Evolutionary conservation across 352 stramenopile species (phyloP).

Genomic region (Globisporangium uncinulatum): DNA sequence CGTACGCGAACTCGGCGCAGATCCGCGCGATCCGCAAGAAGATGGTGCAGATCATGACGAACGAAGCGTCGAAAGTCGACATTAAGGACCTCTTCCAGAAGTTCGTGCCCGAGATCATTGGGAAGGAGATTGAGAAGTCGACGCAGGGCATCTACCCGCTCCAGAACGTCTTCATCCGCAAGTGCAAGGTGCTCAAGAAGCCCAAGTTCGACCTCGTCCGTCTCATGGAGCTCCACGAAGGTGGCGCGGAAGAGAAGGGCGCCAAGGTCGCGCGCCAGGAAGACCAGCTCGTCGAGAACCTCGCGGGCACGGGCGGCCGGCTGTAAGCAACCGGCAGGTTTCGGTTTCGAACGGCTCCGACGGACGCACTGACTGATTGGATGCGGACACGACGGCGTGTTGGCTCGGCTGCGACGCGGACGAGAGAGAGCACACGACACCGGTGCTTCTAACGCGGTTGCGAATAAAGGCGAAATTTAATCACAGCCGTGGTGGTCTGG

Average conservation of each 20-base stretch:
- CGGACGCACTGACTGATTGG: slow-evolving; percentile 11
- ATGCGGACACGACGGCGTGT: slow-evolving; percentile 1
- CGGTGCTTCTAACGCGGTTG: slow-evolving; percentile 61
- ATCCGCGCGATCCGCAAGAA: slow-evolving; percentile 97
- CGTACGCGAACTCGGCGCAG: slow-evolving; percentile 98
- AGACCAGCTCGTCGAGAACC: slow-evolving; percentile 82
- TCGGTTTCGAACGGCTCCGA: slow-evolving; percentile 13
- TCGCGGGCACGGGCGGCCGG: slow-evolving; percentile 83
- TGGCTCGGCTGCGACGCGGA: slow-evolving; percentile 11
- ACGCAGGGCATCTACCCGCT: slow-evolving; percentile 98
- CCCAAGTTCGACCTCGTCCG: slow-evolving; percentile 99
- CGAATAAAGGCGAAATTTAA: slow-evolving; percentile 86
- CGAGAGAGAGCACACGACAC: not conserved
- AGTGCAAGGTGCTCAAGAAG: slow-evolving; percentile 99
- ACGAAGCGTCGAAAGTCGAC: slow-evolving; percentile 97
- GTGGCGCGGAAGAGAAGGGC: slow-evolving; percentile 89
- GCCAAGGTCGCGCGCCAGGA: slow-evolving; percentile 86
- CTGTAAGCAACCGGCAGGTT: slow-evolving; percentile 61
- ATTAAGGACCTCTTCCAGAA: slow-evolving; percentile 99
- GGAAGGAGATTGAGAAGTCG: slow-evolving; percentile 97
- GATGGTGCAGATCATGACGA: slow-evolving; percentile 98
- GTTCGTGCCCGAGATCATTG: slow-evolving; percentile 98
- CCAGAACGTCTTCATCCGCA: slow-evolving; percentile 99
- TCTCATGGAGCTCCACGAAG: slow-evolving; percentile 99
- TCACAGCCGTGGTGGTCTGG: slow-evolving; percentile 15